Evolutionary conservation across 2,329 filamentous ascomycete genomes (phyloP).

Genomic region (Lizonia empirigonia): DNA sequence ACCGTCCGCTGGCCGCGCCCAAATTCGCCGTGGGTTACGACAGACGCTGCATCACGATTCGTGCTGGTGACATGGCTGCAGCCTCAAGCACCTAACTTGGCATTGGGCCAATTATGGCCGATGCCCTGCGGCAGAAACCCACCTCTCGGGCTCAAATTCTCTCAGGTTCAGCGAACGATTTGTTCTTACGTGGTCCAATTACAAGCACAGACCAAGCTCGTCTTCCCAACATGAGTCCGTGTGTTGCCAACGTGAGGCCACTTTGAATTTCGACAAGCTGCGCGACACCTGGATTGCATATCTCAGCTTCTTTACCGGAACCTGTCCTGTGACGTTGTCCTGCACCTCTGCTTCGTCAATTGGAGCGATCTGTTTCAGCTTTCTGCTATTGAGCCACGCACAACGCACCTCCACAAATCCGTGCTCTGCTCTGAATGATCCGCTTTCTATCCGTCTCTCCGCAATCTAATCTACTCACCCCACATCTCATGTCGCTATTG

Average conservation of each 20-base stretch:
- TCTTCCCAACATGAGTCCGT: slow-evolving; percentile 31
- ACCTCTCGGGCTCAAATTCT: slow-evolving; percentile 37
- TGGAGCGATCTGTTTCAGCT: slow-evolving; percentile 29
- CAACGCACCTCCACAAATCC: slow-evolving; percentile 30
- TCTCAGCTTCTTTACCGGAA: slow-evolving; percentile 25
- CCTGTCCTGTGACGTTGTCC: slow-evolving; percentile 43
- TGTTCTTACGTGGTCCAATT: slow-evolving; percentile 47
- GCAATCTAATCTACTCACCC: slow-evolving; percentile 38
- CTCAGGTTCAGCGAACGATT: slow-evolving; percentile 35
- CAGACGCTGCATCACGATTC: slow-evolving; percentile 35
- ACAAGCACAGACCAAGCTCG: slow-evolving; percentile 32
- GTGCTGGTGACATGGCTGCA: slow-evolving; percentile 26
- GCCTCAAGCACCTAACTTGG: slow-evolving; percentile 34
- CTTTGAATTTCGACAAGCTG: slow-evolving; percentile 31
- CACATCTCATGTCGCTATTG: slow-evolving; percentile 47
- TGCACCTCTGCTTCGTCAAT: slow-evolving; percentile 38
- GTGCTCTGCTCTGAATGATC: slow-evolving; percentile 33
- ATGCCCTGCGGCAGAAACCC: slow-evolving; percentile 29
- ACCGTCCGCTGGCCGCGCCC: slow-evolving; percentile 24
- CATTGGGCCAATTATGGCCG: slow-evolving; percentile 36
- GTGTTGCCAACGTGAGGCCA: slow-evolving; percentile 38
- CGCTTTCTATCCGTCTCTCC: slow-evolving; percentile 44
- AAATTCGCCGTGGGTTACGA: slow-evolving; percentile 25
- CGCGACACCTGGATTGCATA: slow-evolving; percentile 32
- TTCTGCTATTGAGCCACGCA: slow-evolving; percentile 40